Conservation (phyloP, 208 protist species). For the Vickermania ingenoplastis region DNA sequence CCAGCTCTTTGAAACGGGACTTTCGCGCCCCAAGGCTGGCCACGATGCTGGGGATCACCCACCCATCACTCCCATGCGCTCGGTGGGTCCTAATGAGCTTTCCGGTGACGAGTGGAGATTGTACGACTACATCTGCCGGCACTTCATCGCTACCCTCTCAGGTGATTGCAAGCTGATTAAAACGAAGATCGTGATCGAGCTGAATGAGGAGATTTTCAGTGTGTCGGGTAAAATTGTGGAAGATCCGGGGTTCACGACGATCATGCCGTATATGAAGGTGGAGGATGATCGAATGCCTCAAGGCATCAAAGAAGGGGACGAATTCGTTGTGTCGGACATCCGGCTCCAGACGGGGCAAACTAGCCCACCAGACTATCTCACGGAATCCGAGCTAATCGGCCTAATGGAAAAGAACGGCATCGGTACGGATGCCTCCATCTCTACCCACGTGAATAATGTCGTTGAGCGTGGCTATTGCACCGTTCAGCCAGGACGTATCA, state of each 20-base stretch:
- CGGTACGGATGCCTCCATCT: slow-evolving; percentile 99
- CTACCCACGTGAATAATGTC: slow-evolving; percentile 97
- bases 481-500: slow-evolving; percentile 69
- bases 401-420: slow-evolving; percentile 97
- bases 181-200: slow-evolving; percentile 70
- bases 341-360: slow-evolving; percentile 79
- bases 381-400: slow-evolving; percentile 96
- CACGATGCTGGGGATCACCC: slow-evolving; percentile 87
- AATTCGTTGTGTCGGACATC: slow-evolving; percentile 73
- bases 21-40: slow-evolving; percentile 68
- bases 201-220: slow-evolving; percentile 71
- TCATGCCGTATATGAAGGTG: slow-evolving; percentile 67
- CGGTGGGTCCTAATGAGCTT: slow-evolving; percentile 45
- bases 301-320: slow-evolving; percentile 46
- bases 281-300: slow-evolving; percentile 73
- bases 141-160: slow-evolving; percentile 85
- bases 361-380: slow-evolving; percentile 91
- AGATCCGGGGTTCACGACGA: slow-evolving; percentile 73
- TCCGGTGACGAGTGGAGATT: slow-evolving; percentile 78
- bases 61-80: slow-evolving; percentile 87
- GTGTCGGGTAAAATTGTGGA: slow-evolving; percentile 65
- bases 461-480: slow-evolving; percentile 87
- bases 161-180: slow-evolving; percentile 59
- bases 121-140: slow-evolving; percentile 84
- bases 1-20: slow-evolving; percentile 41